phyloP scores from a whole-genome alignment of 176 grass and related monocot genomes.

The Calamus simplicifolius region DNA sequence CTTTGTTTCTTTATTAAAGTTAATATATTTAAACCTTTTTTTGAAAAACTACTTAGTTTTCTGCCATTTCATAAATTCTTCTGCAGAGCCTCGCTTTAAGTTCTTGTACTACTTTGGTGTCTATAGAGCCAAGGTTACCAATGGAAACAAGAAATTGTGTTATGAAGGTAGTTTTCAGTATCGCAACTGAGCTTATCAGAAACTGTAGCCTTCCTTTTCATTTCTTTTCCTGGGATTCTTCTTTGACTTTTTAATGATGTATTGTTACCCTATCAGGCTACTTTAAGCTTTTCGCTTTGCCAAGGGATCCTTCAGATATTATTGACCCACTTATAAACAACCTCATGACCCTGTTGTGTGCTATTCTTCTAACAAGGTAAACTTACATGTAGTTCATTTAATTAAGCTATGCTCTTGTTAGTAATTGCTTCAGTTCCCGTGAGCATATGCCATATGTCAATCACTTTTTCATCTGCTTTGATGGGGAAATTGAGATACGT shows the following conservation, averaged over 20 bases:
- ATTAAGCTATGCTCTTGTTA: background rate
- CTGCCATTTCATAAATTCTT: slow-evolving; percentile 7
- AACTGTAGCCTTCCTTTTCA: background rate
- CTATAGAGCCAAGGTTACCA: slow-evolving; percentile 86
- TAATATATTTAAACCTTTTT: slow-evolving; percentile 2
- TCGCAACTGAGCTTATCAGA: slow-evolving; percentile 4
- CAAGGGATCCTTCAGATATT: slow-evolving; percentile 76
- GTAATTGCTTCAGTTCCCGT: too few species aligned
- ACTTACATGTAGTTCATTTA: background rate
- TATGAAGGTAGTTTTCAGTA: slow-evolving; percentile 61
- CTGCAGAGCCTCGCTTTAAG: slow-evolving; percentile 82
- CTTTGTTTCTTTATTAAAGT: slow-evolving; percentile 3
- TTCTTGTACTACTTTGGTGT: slow-evolving; percentile 94
- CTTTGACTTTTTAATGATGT: background rate
- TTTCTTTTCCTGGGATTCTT: background rate
- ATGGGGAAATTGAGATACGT: too few species aligned
- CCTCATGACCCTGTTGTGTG: slow-evolving; percentile 78
- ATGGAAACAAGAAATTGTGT: slow-evolving; percentile 98
- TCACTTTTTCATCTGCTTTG: background rate
- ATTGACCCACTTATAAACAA: slow-evolving; percentile 75
- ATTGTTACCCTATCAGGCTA: slow-evolving; percentile 45
- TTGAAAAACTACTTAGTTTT: background rate
- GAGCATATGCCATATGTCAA: too few species aligned
- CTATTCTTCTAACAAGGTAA: slow-evolving; percentile 95
- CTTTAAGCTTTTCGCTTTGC: slow-evolving; percentile 93